A percentile compares a stretch with the other conserved stretches of the same genome.
These are phyloP conservation scores for Amanita phalloides DNA, from an alignment of 768 basidiomycete species.

Conservation along the genomic window DNA sequence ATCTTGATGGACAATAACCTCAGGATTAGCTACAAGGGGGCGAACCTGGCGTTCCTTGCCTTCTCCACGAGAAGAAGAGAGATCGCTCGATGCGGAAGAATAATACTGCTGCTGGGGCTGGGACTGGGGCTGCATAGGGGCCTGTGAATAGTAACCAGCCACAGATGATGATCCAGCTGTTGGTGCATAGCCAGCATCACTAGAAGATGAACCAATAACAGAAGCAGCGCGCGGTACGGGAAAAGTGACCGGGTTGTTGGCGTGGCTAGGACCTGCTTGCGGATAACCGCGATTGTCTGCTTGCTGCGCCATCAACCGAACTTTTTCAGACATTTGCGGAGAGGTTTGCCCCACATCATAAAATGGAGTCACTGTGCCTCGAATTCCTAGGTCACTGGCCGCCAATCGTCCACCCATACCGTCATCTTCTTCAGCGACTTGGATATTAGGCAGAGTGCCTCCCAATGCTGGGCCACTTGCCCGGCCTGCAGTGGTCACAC, in stretches of 20 bases:
- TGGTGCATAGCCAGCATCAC: neutral
- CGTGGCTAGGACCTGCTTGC: neutral
- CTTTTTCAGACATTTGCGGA: conserved; percentile 5
- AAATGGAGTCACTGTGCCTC: conserved; percentile 24
- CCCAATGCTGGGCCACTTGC: conserved; percentile 7
- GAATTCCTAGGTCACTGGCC: conserved; percentile 17
- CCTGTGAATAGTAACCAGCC: neutral
- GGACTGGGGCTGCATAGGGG: conserved; percentile 1
- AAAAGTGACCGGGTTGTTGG: neutral
- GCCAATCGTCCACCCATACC: conserved; percentile 24
- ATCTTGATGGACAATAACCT: conserved; percentile 5
- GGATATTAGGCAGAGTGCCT: conserved; percentile 9
- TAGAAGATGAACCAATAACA: neutral
- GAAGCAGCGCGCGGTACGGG: neutral
- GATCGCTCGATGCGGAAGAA: neutral
- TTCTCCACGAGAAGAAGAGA: conserved; percentile 1
- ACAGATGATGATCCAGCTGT: conserved; percentile 4
- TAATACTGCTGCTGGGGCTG: conserved; percentile 1
- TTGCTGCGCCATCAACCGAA: neutral
- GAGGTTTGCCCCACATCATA: conserved; percentile 7
- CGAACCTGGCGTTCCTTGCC: neutral
- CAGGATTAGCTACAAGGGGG: conserved; percentile 1
- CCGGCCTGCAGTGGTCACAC: conserved; percentile 8
- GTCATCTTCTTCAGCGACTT: conserved; percentile 18
- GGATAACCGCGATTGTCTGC: neutral